Base-by-base conservation (phyloP, 805 yeast species). In the Sugiyamaella qingdaonensis region DNA sequence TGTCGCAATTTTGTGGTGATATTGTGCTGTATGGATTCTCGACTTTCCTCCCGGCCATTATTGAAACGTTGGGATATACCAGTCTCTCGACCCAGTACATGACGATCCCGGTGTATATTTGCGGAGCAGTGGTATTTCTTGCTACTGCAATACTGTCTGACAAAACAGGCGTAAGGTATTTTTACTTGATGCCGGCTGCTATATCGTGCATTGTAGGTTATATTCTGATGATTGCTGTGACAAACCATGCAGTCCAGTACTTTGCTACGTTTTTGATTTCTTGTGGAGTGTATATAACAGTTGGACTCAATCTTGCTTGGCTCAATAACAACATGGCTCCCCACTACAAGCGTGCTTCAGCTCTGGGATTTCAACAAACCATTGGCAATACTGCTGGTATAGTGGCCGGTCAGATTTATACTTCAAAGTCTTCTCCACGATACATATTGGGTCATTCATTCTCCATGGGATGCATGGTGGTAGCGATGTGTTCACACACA, bases 301-400 rank as follows among this genome's bases (percentile, higher is more conserved):
- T 74, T 2, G 75, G 74, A 18, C 45, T 75, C 34, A 75, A 73
- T 55, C 63, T 73, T 21, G 65, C 75, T 0, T 77, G 80, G 81
- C 56, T 72, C n/a, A 70, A 71, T 21, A 66, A 67, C 35, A 77
- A 76, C 53, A 64, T 68, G 34, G 73, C 77, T 1, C 75, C 75
- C 8, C 68, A 67, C 51, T 74, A 69, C 63, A 71, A 71, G 35
- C 36, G 54, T 21, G 54, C 54, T 8, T 44, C 77, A 2, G 70
- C 76, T 3, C 60, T 75, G 47, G 78, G 75, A 9, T 50, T 66
- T 34, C 73, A 77, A 49, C 78, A 74, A 58, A 67, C 75, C 1
- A 53, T 75, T 14, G 80, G 79, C 8, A 77, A 77, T 56, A 54
- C 72, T 27, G 69, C 79, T 4, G 81, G 81, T 49, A 75, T 71